Percentiles rank a stretch among this genome's conserved stretches.
Evolutionary conservation across 2,329 filamentous ascomycete species (phyloP).

Genomic region (Aspergillus pseudoviridinutans): DNA sequence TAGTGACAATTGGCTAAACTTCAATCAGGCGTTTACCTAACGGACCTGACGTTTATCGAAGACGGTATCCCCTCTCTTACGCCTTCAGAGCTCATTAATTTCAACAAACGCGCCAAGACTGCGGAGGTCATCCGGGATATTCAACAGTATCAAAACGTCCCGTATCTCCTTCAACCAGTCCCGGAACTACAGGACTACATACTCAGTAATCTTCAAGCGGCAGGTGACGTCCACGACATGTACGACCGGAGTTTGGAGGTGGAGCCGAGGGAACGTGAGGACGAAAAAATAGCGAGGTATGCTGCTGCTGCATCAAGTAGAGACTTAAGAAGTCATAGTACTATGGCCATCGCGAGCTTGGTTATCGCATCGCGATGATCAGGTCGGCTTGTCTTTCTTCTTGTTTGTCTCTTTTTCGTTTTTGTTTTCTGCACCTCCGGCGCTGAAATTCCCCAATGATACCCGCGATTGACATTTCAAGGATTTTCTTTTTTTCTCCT

Average conservation of each 20-base stretch:
- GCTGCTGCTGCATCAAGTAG: slow-evolving; percentile 40
- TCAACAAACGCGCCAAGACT: slow-evolving; percentile 95
- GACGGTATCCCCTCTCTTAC: slow-evolving; percentile 96
- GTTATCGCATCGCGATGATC: slow-evolving; percentile 31
- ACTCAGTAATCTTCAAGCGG: slow-evolving; percentile 89
- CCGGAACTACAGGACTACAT: slow-evolving; percentile 95
- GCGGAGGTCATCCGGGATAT: slow-evolving; percentile 98
- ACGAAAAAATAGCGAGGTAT: slow-evolving; percentile 99
- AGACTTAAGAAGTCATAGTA: slow-evolving; percentile 25
- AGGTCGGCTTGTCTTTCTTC: slow-evolving; percentile 12
- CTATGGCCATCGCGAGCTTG: slow-evolving; percentile 31
- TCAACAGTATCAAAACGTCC: slow-evolving; percentile 96
- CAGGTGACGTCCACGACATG: slow-evolving; percentile 97
- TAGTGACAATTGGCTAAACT: slow-evolving; percentile 1
- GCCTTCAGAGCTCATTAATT: slow-evolving; percentile 96
- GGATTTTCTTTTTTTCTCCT: slow-evolving; percentile 31
- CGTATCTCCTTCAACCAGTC: slow-evolving; percentile 87
- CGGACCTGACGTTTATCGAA: slow-evolving; percentile 96
- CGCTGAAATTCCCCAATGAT: slow-evolving; percentile 8
- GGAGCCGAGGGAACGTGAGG: slow-evolving; percentile 92
- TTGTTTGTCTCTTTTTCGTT: slow-evolving; percentile 8
- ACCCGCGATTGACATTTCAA: slow-evolving; percentile 15
- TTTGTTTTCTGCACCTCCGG: slow-evolving; percentile 13
- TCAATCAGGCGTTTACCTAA: slow-evolving; percentile 79
- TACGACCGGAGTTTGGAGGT: slow-evolving; percentile 94